Evolutionary conservation across 2,329 filamentous ascomycete species (phyloP).

Genomic region (Waltergamsia citrina): DNA sequence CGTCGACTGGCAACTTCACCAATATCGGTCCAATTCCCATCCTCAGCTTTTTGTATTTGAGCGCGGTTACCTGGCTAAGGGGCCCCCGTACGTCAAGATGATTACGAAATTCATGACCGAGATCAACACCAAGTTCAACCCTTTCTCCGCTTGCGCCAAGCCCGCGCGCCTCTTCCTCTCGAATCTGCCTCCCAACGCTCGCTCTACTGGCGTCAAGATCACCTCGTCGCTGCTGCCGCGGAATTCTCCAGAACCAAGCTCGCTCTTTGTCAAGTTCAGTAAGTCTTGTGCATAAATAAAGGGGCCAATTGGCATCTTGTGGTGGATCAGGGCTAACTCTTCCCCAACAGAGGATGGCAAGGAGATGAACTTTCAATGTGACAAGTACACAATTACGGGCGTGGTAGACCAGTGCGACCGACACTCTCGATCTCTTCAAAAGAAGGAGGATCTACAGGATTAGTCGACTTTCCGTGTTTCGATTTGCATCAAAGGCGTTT

Average conservation of each 20-base stretch:
- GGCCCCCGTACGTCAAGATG: conserved; percentile 39
- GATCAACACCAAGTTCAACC: conserved; percentile 82
- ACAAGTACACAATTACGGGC: conserved; percentile 75
- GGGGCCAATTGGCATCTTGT: neutral
- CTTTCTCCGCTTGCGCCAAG: conserved; percentile 71
- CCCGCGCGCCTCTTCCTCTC: conserved; percentile 84
- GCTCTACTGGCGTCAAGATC: conserved; percentile 64
- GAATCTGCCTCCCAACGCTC: conserved; percentile 70
- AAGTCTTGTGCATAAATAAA: conserved; percentile 17
- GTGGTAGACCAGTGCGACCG: conserved; percentile 83
- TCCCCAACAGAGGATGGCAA: conserved; percentile 84
- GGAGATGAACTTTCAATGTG: conserved; percentile 73
- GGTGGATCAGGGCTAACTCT: too few relatives aligned
- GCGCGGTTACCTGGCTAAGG: neutral
- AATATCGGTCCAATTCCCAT: neutral
- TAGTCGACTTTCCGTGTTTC: conserved; percentile 10
- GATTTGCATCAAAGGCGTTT: conserved; percentile 12
- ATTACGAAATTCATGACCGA: conserved; percentile 81
- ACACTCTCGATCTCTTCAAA: conserved; percentile 73
- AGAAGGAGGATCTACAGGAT: conserved; percentile 68
- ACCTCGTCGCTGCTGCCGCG: conserved; percentile 67
- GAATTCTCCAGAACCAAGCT: conserved; percentile 56
- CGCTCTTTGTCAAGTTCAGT: conserved; percentile 81
- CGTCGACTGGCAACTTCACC: neutral
- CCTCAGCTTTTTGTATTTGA: neutral